Percentiles rank a stretch among this genome's conserved stretches.
Evolutionary conservation across 108 stramenopile species (phyloP).

Genomic region (Nitzschia sp.): DNA sequence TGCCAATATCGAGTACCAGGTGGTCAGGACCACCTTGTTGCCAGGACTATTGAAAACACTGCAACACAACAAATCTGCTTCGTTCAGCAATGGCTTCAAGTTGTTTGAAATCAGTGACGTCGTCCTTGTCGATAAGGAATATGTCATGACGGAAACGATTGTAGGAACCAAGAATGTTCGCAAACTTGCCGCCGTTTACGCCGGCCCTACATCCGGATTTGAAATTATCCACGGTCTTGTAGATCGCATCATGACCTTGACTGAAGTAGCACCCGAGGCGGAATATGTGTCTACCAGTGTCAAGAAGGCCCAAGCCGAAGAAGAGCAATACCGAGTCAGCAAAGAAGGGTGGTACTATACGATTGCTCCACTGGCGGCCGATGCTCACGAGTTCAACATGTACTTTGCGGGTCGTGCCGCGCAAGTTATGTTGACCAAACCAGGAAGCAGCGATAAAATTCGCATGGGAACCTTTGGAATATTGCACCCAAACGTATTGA

Average conservation of each 20-base stretch:
- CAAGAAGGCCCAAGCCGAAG: conserved; percentile 54
- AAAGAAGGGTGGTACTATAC: conserved; percentile 85
- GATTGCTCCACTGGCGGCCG: conserved; percentile 60
- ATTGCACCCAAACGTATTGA: conserved; percentile 94
- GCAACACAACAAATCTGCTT: conserved; percentile 87
- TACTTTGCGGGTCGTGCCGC: conserved; percentile 98
- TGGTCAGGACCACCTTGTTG: conserved; percentile 94
- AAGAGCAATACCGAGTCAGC: conserved; percentile 72
- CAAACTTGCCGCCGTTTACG: conserved; percentile 87
- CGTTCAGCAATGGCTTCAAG: conserved; percentile 85
- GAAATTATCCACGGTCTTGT: conserved; percentile 98
- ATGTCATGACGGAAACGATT: conserved; percentile 84
- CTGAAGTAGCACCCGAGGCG: conserved; percentile 86
- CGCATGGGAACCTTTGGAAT: conserved; percentile 94
- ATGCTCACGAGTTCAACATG: conserved; percentile 48
- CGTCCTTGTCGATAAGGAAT: conserved; percentile 83
- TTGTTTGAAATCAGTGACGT: conserved; percentile 97
- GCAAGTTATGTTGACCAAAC: conserved; percentile 79
- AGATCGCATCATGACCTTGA: conserved; percentile 93
- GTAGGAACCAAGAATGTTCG: conserved; percentile 94
- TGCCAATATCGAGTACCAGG: conserved; percentile 96
- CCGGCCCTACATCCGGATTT: conserved; percentile 96
- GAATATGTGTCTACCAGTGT: conserved; percentile 68
- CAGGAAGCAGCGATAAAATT: conserved; percentile 39
- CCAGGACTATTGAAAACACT: conserved; percentile 96